Evolutionary conservation across 2,329 filamentous ascomycete species (phyloP).

Genomic region (Aspergillus sp.): DNA sequence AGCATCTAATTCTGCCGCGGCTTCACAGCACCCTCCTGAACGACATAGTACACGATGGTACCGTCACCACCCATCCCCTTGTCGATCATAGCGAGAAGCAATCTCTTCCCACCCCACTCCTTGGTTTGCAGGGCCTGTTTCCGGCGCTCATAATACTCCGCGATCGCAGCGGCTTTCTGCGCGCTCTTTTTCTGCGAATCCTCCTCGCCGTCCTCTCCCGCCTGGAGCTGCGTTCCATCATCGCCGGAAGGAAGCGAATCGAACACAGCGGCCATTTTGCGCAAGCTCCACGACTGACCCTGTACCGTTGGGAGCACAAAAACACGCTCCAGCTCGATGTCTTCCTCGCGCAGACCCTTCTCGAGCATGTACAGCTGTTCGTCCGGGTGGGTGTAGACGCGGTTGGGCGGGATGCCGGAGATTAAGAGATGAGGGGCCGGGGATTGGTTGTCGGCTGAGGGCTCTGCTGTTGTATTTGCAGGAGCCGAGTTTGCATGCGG

Average conservation of each 20-base stretch:
- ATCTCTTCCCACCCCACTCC: conserved; percentile 51
- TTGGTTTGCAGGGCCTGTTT: conserved; percentile 23
- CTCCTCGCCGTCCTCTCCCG: conserved; percentile 11
- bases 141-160: conserved; percentile 30
- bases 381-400: conserved; percentile 63
- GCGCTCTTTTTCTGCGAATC: conserved; percentile 14
- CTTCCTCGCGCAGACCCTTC: conserved; percentile 45
- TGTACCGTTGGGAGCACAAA: conserved; percentile 60
- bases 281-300: conserved; percentile 59
- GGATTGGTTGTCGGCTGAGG: conserved; percentile 5
- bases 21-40: conserved; percentile 64
- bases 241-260: conserved; percentile 44
- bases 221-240: conserved; percentile 9
- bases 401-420: conserved; percentile 59
- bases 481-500: conserved; percentile 5
- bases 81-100: conserved; percentile 58
- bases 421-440: conserved; percentile 48
- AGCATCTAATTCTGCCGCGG: conserved; percentile 57
- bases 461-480: not conserved
- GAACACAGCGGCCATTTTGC: conserved; percentile 55
- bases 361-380: conserved; percentile 61
- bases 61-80: conserved; percentile 52
- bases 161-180: conserved; percentile 26
- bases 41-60: conserved; percentile 64
- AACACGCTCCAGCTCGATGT: conserved; percentile 50